These are phyloP conservation scores for Candida nanaspora DNA, from an alignment of 805 yeast genomes.

Conservation along the genomic window DNA sequence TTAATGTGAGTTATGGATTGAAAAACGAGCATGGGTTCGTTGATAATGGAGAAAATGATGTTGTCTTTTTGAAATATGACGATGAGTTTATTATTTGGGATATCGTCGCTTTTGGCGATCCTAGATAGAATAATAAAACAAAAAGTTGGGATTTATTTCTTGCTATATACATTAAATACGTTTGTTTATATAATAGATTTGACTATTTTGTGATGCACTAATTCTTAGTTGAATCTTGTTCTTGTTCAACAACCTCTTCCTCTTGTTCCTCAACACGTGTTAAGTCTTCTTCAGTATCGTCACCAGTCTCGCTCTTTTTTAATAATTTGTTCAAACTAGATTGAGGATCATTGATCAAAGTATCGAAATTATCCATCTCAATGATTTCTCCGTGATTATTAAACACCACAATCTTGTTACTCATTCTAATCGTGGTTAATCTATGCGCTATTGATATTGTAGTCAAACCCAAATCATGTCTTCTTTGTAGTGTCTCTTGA, in stretches of 20 bases:
- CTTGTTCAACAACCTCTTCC: conserved; percentile 2
- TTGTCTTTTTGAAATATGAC: conserved; percentile 11
- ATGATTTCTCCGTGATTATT: conserved; percentile 62
- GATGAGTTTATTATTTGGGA: conserved; percentile 21
- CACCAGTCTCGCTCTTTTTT: conserved; percentile 21
- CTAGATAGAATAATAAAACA: background rate
- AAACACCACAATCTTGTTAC: conserved; percentile 74
- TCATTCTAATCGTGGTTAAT: conserved; percentile 76
- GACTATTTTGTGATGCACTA: too few species aligned
- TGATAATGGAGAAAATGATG: conserved; percentile 23
- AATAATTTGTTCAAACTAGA: conserved; percentile 40
- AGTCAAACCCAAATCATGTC: conserved; percentile 55
- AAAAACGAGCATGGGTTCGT: conserved; percentile 20
- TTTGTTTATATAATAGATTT: too few species aligned
- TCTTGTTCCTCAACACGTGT: conserved; percentile 6
- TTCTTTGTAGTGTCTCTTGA: conserved; percentile 55
- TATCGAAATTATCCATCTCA: conserved; percentile 58
- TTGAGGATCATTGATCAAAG: conserved; percentile 37
- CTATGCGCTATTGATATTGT: conserved; percentile 90
- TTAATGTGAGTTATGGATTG: conserved; percentile 17
- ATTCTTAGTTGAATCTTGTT: too few species aligned
- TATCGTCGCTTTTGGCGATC: conserved; percentile 5
- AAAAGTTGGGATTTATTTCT: background rate
- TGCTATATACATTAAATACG: background rate
- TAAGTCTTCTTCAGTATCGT: conserved; percentile 17